These are phyloP conservation scores for Arthrobotrys musiformis DNA, from an alignment of 2,329 filamentous ascomycete species.

Conservation along the genomic window DNA sequence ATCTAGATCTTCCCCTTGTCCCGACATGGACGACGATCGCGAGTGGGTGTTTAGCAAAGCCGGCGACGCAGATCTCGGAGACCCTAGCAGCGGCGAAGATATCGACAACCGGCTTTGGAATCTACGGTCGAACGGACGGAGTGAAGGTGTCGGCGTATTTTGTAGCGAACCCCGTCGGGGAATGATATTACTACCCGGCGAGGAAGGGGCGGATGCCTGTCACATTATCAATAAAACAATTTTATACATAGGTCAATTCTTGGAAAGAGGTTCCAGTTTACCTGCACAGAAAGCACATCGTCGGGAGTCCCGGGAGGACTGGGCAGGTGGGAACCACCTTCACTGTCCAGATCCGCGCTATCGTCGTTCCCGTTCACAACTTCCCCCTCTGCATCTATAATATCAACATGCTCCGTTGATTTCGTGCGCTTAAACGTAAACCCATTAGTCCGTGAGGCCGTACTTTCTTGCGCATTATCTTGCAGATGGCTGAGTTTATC, in stretches of 20 bases:
- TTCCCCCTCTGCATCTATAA: constrained; percentile 25
- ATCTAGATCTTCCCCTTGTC: constrained; percentile 71
- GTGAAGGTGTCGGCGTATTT: constrained; percentile 78
- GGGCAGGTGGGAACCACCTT: constrained; percentile 49
- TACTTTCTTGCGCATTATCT: constrained; percentile 7
- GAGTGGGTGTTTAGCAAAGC: constrained; percentile 81
- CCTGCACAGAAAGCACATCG: constrained; percentile 84
- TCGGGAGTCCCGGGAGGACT: constrained; percentile 66
- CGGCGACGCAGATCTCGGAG: constrained; percentile 79
- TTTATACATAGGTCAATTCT: constrained; percentile 18
- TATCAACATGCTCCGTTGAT: constrained; percentile 41
- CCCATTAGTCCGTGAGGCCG: constrained; percentile 27
- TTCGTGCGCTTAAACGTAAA: constrained; percentile 52
- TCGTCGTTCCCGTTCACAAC: constrained; percentile 41
- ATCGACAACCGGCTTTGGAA: constrained; percentile 83
- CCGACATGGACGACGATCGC: constrained; percentile 80
- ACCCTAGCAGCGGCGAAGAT: constrained; percentile 68
- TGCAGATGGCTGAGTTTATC: constrained; percentile 36
- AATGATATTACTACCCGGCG: constrained; percentile 79
- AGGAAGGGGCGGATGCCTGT: constrained; percentile 72
- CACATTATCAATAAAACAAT: constrained; percentile 60
- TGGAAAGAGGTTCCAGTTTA: constrained; percentile 62
- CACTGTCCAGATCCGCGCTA: constrained; percentile 54
- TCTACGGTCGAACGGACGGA: constrained; percentile 91
- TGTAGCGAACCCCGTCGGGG: constrained; percentile 68